phyloP scores from a whole-genome alignment of 192 early-diverging fungal species.

The Coemansia sp. region DNA sequence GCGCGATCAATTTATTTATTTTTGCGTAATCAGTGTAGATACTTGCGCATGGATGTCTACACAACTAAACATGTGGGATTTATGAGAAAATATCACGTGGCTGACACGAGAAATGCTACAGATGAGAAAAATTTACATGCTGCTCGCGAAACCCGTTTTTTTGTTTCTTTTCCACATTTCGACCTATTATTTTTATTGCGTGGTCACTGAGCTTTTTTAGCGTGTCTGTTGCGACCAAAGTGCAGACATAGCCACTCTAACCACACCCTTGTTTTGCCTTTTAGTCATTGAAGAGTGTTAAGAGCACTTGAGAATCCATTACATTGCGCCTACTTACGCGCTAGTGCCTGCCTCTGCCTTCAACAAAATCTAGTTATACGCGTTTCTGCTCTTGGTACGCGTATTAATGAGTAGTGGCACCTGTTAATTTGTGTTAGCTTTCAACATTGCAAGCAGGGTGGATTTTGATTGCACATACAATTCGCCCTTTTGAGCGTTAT shows the following conservation, averaged over 20 bases:
- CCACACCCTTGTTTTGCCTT: background rate
- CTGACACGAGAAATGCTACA: constrained; percentile 1
- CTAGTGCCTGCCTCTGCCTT: background rate
- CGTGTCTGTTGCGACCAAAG: background rate
- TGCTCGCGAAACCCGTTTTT: background rate
- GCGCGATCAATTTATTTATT: too few species aligned
- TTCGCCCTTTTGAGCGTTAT: background rate
- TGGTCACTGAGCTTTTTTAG: background rate
- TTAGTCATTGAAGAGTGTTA: background rate
- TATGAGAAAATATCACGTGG: background rate
- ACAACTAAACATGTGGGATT: background rate
- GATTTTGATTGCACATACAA: background rate
- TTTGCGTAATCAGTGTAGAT: too few species aligned
- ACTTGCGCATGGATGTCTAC: too few species aligned
- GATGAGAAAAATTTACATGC: background rate
- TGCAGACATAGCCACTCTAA: background rate
- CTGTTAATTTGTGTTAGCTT: background rate
- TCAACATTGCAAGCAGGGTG: background rate
- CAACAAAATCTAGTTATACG: background rate
- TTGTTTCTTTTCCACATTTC: background rate
- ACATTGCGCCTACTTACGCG: constrained; percentile 3
- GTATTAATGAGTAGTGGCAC: constrained; percentile 2
- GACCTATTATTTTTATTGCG: background rate
- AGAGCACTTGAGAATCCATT: background rate
- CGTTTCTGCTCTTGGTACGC: background rate